Base-by-base conservation (phyloP, 352 stramenopile genomes). In the Phytopythium delawarense region DNA sequence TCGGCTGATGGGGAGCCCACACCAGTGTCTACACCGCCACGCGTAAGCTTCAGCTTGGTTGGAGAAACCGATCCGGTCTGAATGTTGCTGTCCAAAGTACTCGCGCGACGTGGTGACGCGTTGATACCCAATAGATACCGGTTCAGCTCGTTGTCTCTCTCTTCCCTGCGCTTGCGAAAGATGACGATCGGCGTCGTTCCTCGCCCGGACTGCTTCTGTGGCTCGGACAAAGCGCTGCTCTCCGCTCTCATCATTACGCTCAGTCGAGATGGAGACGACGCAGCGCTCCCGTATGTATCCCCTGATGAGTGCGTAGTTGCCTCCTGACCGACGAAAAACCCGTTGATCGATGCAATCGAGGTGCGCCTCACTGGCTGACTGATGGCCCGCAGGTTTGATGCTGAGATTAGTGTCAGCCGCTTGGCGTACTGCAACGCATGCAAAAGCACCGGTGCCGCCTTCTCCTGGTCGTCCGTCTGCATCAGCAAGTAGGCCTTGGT, bases 401-500 rank as follows among this genome's bases (percentile, higher is more conserved):
- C 20, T 18, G 28, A 59, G 28, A 67, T 51, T 1, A 81, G 40
- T 3, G 45, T 53, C 55, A 84, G 70, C 16, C 68, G 57, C 55
- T 74, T 79, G 61, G 76, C 67, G 18, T 79, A 49, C 13, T 71
- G 70, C 2, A 84, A 54, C 3, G 65, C 69, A 21, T 81, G 69
- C 5, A 66, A 42, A 7, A 84, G 57, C 28, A 77, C 54, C 4
- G 74, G 53, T 6, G 66, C 52, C 13, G 71, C 72, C 39, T 53
- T 63, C 3, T 58, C 32, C 2, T 32, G 30, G 11, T 81, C 65
- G 6, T 65, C 65, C 1, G 57, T 48, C 37, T 67, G 55, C 13
- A 61, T 32, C 4, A 79, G 57, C 20, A 78, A 64, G 39, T 70
- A 84, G 4, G 72, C 75, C 44, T 78, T 81, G 7, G 75, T 68